Conservation (phyloP, 345 rosid species). For the Kernera saxatilis region DNA sequence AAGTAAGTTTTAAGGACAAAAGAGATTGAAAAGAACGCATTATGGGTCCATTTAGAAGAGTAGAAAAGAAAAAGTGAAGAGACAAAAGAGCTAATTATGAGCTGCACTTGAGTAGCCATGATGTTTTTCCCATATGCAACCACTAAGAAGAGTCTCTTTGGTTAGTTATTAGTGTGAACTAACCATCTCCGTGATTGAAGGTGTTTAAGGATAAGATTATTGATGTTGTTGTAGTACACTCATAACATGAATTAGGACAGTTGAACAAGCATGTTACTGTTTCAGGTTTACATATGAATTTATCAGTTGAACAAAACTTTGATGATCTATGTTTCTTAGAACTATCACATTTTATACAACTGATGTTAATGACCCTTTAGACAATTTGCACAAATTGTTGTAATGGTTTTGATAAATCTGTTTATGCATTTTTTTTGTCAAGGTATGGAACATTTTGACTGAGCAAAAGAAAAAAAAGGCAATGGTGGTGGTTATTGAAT, state of each 20-base stretch:
- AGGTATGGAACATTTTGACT: not conserved
- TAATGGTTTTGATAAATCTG: not conserved
- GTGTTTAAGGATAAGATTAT: constrained; percentile 4
- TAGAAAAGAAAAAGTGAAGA: constrained; percentile 33
- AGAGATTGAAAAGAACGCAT: constrained; percentile 19
- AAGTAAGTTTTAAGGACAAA: constrained; percentile 17
- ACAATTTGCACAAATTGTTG: not conserved
- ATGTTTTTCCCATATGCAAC: constrained; percentile 65
- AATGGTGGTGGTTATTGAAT: constrained; percentile 40
- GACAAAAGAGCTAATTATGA: constrained; percentile 36
- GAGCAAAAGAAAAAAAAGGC: not conserved
- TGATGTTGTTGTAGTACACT: constrained; percentile 1
- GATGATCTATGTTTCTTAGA: not conserved
- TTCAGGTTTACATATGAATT: not conserved
- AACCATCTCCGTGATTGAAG: constrained; percentile 31
- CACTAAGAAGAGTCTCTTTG: constrained; percentile 16
- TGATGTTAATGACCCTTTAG: not conserved
- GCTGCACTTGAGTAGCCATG: constrained; percentile 50
- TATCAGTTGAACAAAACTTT: not conserved
- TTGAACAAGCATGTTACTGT: not conserved
- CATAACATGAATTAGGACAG: not conserved
- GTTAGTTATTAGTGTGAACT: constrained; percentile 18
- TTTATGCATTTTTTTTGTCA: not conserved
- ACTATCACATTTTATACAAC: not conserved
- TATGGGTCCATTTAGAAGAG: constrained; percentile 37